Conservation (phyloP, 805 yeast genomes). For the Ogataea naganishii region DNA sequence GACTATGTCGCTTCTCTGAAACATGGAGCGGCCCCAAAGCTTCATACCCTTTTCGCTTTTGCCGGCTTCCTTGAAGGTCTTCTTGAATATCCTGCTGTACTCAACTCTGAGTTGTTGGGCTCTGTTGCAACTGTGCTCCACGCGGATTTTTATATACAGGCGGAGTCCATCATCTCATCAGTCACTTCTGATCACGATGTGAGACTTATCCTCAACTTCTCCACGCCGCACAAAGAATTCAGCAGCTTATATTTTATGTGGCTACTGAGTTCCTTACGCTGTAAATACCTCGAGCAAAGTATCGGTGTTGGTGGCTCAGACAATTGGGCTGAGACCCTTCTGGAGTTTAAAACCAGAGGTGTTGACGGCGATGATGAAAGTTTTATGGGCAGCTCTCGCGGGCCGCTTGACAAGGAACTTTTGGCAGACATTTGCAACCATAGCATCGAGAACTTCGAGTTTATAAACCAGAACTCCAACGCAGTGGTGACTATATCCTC, state of each 20-base stretch:
- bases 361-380: too few species aligned
- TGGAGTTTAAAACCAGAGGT: too few species aligned
- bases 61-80: conserved; percentile 22
- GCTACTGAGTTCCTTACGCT: neutral
- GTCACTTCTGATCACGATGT: conserved; percentile 12
- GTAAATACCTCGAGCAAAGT: neutral
- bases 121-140: conserved; percentile 14
- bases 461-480: conserved; percentile 15
- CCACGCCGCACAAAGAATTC: conserved; percentile 22
- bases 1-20: conserved; percentile 5
- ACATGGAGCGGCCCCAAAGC: conserved; percentile 2
- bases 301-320: too few species aligned
- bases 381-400: too few species aligned
- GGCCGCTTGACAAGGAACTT: conserved; percentile 48
- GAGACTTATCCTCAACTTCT: conserved; percentile 17
- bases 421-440: conserved; percentile 33
- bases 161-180: conserved; percentile 12
- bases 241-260: conserved; percentile 20
- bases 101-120: conserved; percentile 11
- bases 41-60: conserved; percentile 13
- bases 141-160: conserved; percentile 17
- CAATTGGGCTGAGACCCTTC: too few species aligned
- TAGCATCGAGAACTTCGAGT: conserved; percentile 14
- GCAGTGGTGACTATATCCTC: conserved; percentile 15
- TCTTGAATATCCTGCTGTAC: conserved; percentile 15